Base-by-base conservation (phyloP, 441 rosid species). In the Pelargonium australe region DNA sequence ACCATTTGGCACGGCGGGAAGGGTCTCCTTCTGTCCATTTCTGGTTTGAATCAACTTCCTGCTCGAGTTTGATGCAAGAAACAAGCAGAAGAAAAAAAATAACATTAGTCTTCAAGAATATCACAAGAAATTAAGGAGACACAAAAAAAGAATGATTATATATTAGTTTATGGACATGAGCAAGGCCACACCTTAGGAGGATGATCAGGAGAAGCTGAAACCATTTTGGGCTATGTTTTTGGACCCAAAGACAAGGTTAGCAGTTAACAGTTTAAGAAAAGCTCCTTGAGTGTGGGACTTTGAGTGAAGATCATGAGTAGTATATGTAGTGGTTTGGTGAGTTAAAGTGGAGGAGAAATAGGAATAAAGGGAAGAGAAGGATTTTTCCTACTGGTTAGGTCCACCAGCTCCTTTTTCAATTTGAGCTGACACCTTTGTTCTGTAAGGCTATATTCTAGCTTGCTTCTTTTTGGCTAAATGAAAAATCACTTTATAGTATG, bases 1-100 rank as follows among this genome's bases (percentile, higher is more conserved):
- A 89, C 98, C 98, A 93, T 83, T 88, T 91, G 51, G 96, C 97
- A 37, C 79, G 84, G 67, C 98, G 89, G 70, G 80, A 44, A 0
- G 84, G 80, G 64, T 85, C 89, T 51, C 65, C 85, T 49, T 75
- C 89, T 43, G 61, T 64, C 95, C 96, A 86, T 90, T 86, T 90
- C 72, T 81, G 79, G 8, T n/a, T 53, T 43, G 82, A 67, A 63
- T 68, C 75, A 20, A 74, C 80, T 80, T 85, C 94, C 92, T 90
- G 80, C 68, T 2, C 28, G 44, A 44, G 66, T 73, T 63, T 17
- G 45, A 55, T 5, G 41, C 34, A 41, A 8, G n/a, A 55, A 67
- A 55, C 16, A 72, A 41, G 20, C 23, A 20, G 16, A 20, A 19
- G 5, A 4, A 3, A 31, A 31, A 31, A 31, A 2, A 58, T 69